Conservation (phyloP, 371 early-diverging fungal species). For the Phascolomyces articulosus region DNA sequence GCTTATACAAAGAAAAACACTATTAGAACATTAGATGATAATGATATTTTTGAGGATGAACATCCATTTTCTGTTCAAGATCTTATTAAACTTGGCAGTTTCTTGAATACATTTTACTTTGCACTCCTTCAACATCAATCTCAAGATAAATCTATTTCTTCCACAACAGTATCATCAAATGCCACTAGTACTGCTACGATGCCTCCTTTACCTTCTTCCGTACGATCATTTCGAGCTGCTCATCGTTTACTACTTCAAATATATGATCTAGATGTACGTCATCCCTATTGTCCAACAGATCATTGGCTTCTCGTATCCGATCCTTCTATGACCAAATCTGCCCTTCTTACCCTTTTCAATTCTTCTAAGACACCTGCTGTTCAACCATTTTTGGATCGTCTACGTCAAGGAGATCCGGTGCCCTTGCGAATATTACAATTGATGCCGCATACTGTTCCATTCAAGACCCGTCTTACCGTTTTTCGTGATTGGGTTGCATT, state of each 20-base stretch:
- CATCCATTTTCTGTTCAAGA: slow-evolving; percentile 59
- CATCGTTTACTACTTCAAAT: slow-evolving; percentile 73
- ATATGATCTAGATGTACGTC: slow-evolving; percentile 76
- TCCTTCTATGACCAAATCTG: slow-evolving; percentile 30
- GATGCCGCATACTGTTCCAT: slow-evolving; percentile 87
- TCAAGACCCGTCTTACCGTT: slow-evolving; percentile 77
- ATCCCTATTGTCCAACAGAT: slow-evolving; percentile 68
- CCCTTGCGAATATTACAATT: slow-evolving; percentile 72
- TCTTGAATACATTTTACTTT: slow-evolving; percentile 73
- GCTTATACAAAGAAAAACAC: background rate
- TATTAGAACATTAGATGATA: slow-evolving; percentile 75
- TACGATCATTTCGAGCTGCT: slow-evolving; percentile 55
- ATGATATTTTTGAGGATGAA: slow-evolving; percentile 74
- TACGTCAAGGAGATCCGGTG: slow-evolving; percentile 54
- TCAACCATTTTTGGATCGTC: slow-evolving; percentile 38
- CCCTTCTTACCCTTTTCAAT: slow-evolving; percentile 25
- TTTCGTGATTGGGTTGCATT: slow-evolving; percentile 75
- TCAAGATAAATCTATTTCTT: no score
- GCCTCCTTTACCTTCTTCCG: slow-evolving; percentile 23
- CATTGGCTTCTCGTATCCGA: slow-evolving; percentile 73
- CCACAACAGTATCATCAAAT: background rate
- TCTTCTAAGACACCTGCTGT: slow-evolving; percentile 2
- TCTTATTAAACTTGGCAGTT: slow-evolving; percentile 56
- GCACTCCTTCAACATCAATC: slow-evolving; percentile 51
- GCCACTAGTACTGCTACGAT: background rate